These are phyloP conservation scores for Fusarium fracticaudum DNA, from an alignment of 2,329 filamentous ascomycete species.

Conservation along the genomic window DNA sequence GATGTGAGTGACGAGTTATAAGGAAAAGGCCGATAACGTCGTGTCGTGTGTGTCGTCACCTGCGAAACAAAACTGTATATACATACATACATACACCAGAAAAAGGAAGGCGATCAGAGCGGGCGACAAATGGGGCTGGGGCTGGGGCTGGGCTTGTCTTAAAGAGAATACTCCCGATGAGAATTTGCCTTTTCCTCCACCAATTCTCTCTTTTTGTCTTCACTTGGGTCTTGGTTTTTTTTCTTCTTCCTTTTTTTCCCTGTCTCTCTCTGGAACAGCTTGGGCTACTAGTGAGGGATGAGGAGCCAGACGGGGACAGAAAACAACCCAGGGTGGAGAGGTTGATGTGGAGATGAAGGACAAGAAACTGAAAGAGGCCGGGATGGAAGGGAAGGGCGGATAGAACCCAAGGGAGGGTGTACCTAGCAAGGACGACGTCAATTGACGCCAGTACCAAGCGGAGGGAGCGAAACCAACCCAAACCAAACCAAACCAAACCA, in stretches of 20 bases:
- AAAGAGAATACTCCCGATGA: constrained; percentile 25
- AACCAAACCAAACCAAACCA: background rate
- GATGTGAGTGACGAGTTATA: background rate
- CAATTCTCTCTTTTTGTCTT: background rate
- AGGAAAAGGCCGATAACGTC: background rate
- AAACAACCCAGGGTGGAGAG: constrained; percentile 26
- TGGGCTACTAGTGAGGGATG: constrained; percentile 21
- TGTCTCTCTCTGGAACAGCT: background rate
- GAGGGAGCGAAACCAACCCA: constrained; percentile 31
- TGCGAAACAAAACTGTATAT: constrained; percentile 11
- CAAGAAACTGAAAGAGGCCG: constrained; percentile 17
- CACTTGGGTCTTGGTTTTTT: background rate
- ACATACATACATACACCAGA: constrained; percentile 1
- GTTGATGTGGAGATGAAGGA: constrained; percentile 34
- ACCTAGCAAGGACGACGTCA: constrained; percentile 29
- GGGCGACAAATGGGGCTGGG: constrained; percentile 21
- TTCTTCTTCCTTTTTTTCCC: background rate
- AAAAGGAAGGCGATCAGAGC: constrained; percentile 30
- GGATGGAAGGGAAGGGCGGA: constrained; percentile 17
- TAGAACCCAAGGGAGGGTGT: background rate
- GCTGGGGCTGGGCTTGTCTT: constrained; percentile 27
- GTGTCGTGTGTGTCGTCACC: constrained; percentile 31
- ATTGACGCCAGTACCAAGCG: constrained; percentile 20
- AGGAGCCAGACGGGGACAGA: constrained; percentile 29
- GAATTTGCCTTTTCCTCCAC: background rate